These are phyloP conservation scores for Melanopsichium pennsylvanicum DNA, from an alignment of 1,284 basidiomycete genomes.

Conservation along the genomic window DNA sequence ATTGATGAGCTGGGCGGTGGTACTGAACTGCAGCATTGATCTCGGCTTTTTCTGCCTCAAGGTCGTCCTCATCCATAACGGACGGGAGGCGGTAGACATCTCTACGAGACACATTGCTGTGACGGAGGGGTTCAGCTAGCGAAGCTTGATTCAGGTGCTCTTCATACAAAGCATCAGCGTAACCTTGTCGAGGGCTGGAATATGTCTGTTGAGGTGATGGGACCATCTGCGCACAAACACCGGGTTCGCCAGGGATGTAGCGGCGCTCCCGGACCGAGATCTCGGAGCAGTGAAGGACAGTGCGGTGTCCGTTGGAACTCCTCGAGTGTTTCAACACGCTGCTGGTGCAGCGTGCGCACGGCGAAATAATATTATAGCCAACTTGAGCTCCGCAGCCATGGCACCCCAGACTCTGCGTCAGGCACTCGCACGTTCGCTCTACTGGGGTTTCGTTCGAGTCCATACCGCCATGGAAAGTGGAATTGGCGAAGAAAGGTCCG, in stretches of 20 bases:
- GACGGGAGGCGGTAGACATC: slow-evolving; percentile 26
- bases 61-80: slow-evolving; percentile 26
- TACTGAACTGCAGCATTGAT: slow-evolving; percentile 9
- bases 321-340: slow-evolving; percentile 68
- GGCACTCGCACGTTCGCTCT: slow-evolving; percentile 74
- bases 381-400: slow-evolving; percentile 79
- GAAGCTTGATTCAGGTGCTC: slow-evolving; percentile 2
- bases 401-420: slow-evolving; percentile 80
- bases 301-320: slow-evolving; percentile 79
- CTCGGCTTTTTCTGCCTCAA: slow-evolving; percentile 47
- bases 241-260: slow-evolving; percentile 76
- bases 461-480: slow-evolving; percentile 64
- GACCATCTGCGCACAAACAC: slow-evolving; percentile 67
- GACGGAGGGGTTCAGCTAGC: slow-evolving; percentile 23
- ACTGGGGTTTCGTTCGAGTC: slow-evolving; percentile 66
- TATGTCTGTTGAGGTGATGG: slow-evolving; percentile 20
- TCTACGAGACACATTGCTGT: slow-evolving; percentile 26
- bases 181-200: slow-evolving; percentile 3
- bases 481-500: slow-evolving; percentile 65
- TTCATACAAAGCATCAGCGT: slow-evolving; percentile 10
- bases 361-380: slow-evolving; percentile 58
- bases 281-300: slow-evolving; percentile 83
- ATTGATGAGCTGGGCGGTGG: slow-evolving; percentile 14
- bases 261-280: slow-evolving; percentile 76
- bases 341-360: slow-evolving; percentile 62